Evolutionary conservation across 805 yeast species (phyloP), one percentile per base, ranked within the genome.

Genomic region (Yarrowia deformans): DNA sequence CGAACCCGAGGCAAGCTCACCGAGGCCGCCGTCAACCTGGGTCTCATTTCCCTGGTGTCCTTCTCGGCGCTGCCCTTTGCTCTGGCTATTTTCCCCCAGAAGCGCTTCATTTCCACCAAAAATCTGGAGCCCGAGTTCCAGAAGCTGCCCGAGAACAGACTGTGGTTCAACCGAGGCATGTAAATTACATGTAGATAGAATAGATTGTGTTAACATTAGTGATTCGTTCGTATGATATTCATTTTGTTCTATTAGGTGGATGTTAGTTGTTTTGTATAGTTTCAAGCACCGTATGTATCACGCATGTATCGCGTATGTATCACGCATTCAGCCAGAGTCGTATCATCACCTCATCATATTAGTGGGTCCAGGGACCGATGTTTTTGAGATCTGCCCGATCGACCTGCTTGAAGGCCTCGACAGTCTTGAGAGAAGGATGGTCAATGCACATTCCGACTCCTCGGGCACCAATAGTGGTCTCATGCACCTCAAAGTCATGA

Each of bases 81-180:
- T 0, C 82, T 95, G 76, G 99, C 93, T 1, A 90, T 93, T 1
- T 95, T 95, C 86, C 99, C 99, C 13, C 98, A 93, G 79, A 87
- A 90, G 77, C 88, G 92, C 74, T 81, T 79, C 23, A 83, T 94
- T 68, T 77, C 82, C 32, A 89, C 88, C 8, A 71, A 78, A 19
- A 81, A 83, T 52, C 81, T 95, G 69, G 99, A 95, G 79, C 78
- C 82, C 0, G 80, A 87, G 69, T 86, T 94, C 78, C 83, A 81
- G 18, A 83, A 81, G 46, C 56, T 69, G 32, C 82, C 89, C 75
- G 88, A 84, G 76, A 89, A 89, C 74, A 78, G 81, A 12, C 93
- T 94, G 29, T 89, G 89, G 81, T 95, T 95, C 80, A 95, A 95
- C 80, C 87, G 99, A 79, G 99, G 99, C 73, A 92, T 95, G 75